Conservation (phyloP, 768 basidiomycete genomes). For the Tricholoma bakamatsutake region DNA sequence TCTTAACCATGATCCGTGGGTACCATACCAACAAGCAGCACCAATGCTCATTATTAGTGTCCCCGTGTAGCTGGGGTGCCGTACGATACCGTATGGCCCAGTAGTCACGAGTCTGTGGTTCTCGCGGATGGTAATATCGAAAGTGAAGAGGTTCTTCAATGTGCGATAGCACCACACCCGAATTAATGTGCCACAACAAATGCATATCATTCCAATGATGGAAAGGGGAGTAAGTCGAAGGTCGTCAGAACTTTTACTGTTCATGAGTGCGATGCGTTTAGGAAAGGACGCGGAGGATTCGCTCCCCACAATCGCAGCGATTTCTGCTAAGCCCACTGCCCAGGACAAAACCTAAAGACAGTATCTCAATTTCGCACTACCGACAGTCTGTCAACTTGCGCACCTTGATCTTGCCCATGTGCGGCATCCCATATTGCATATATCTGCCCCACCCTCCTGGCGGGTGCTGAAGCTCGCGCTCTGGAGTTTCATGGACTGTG, state of each 20-base stretch:
- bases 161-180: constrained; percentile 32
- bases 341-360: too few relatives aligned
- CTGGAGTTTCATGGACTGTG: too few relatives aligned
- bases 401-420: too few relatives aligned
- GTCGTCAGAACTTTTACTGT: neutral
- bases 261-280: neutral
- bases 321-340: too few relatives aligned
- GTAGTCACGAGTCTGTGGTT: constrained; percentile 30
- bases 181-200: constrained; percentile 22
- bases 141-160: constrained; percentile 33
- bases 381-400: too few relatives aligned
- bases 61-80: constrained; percentile 31
- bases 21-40: neutral
- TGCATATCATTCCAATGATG: constrained; percentile 21
- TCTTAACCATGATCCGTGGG: neutral
- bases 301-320: too few relatives aligned
- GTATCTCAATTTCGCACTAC: too few relatives aligned
- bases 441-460: too few relatives aligned
- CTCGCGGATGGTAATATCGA: constrained; percentile 29
- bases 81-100: constrained; percentile 35
- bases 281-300: too few relatives aligned
- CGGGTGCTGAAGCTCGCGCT: too few relatives aligned
- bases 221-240: constrained; percentile 21
- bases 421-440: too few relatives aligned
- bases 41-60: neutral